A percentile compares a stretch with the other conserved stretches of the same genome.
Evolutionary conservation across 768 basidiomycete species (phyloP).

Genomic region (Hemileccinum impolitum): DNA sequence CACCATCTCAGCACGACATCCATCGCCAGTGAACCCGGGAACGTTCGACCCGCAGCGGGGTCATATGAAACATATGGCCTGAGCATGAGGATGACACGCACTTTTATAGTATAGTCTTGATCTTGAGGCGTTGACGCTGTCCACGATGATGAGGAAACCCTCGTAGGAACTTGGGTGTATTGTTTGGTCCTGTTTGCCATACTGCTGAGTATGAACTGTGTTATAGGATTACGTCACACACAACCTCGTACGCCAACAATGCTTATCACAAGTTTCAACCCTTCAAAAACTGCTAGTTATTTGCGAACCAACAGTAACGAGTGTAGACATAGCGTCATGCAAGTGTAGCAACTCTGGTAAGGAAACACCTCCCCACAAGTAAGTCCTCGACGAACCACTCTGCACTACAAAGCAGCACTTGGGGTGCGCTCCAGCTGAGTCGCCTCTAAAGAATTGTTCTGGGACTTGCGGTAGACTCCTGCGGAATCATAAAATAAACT

Average conservation of each 20-base stretch:
- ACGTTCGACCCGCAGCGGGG: not conserved
- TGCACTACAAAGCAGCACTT: not conserved
- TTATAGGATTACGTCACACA: no score
- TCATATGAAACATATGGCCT: not conserved
- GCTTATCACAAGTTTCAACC: no score
- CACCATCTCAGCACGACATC: constrained; percentile 23
- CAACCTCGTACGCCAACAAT: no score
- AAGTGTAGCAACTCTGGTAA: constrained; percentile 33
- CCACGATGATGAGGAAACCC: constrained; percentile 18
- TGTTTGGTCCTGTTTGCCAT: constrained; percentile 28
- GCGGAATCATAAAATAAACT: constrained; percentile 12
- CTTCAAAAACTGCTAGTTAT: no score
- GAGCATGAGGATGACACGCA: constrained; percentile 18
- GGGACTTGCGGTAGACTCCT: constrained; percentile 37
- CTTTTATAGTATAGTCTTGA: constrained; percentile 25
- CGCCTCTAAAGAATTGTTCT: constrained; percentile 20
- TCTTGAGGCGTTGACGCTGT: constrained; percentile 29
- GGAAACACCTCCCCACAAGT: constrained; percentile 28
- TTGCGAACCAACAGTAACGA: no score
- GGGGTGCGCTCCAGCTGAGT: constrained; percentile 30
- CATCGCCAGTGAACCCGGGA: constrained; percentile 21
- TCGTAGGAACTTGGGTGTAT: constrained; percentile 7
- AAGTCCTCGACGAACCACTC: constrained; percentile 1
- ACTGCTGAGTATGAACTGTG: no score
- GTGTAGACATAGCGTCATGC: no score